Percentiles rank a stretch among this genome's conserved stretches.
phyloP scores from a whole-genome alignment of 1,284 basidiomycete species.

The Leccinum fuscescens region DNA sequence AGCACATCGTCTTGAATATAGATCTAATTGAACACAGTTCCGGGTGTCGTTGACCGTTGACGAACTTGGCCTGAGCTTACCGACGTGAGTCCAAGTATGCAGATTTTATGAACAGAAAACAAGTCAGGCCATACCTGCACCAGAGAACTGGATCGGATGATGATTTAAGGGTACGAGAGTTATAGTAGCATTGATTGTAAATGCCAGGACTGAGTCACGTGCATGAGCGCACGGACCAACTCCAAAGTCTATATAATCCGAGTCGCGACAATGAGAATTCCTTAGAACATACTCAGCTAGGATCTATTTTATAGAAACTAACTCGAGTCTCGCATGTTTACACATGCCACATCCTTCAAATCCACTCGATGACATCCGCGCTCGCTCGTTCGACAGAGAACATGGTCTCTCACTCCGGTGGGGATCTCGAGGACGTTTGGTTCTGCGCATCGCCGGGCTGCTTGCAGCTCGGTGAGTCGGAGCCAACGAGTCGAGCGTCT shows the following conservation, averaged over 20 bases:
- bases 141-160: too few species aligned
- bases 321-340: constrained; percentile 88
- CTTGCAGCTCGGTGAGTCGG: constrained; percentile 36
- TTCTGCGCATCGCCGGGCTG: constrained; percentile 36
- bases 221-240: constrained; percentile 16
- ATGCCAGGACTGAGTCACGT: constrained; percentile 20
- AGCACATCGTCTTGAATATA: too few species aligned
- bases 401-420: constrained; percentile 42
- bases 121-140: too few species aligned
- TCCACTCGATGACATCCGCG: constrained; percentile 75
- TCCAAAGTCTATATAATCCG: not conserved
- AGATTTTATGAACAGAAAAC: too few species aligned
- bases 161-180: too few species aligned
- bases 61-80: too few species aligned
- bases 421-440: constrained; percentile 76
- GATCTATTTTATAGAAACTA: constrained; percentile 89
- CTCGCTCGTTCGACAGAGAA: constrained; percentile 78
- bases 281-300: constrained; percentile 83
- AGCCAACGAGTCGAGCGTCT: constrained; percentile 66
- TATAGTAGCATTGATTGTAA: too few species aligned
- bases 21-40: too few species aligned
- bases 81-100: too few species aligned
- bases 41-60: too few species aligned
- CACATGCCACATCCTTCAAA: constrained; percentile 75
- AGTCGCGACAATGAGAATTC: constrained; percentile 28